These are phyloP conservation scores for Aphanomyces astaci DNA, from an alignment of 352 stramenopile genomes.

Conservation along the genomic window DNA sequence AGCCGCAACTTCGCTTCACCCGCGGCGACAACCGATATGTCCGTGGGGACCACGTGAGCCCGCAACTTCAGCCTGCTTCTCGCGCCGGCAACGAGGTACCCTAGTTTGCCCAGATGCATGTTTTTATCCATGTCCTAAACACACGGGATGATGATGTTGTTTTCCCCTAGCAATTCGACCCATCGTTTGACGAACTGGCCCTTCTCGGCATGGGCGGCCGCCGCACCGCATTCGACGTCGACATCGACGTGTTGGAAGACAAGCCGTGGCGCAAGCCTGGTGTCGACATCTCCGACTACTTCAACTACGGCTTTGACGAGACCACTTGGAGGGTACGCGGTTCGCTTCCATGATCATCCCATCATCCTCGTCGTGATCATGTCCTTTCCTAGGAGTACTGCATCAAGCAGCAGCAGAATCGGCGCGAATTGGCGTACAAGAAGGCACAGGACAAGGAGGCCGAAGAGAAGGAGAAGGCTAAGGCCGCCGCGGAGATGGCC, in stretches of 20 bases:
- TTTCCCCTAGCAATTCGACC: conserved; percentile 18
- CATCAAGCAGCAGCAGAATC: conserved; percentile 56
- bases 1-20: conserved; percentile 74
- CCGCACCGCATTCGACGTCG: conserved; percentile 86
- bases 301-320: conserved; percentile 92
- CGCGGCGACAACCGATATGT: conserved; percentile 66
- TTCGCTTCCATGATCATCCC: not conserved
- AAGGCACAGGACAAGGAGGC: conserved; percentile 73
- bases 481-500: not conserved
- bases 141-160: not conserved
- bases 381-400: conserved; percentile 62
- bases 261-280: conserved; percentile 86
- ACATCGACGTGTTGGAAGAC: conserved; percentile 88
- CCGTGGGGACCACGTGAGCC: conserved; percentile 28
- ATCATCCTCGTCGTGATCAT: not conserved
- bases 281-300: conserved; percentile 90
- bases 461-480: conserved; percentile 20
- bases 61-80: not conserved
- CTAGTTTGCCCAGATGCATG: not conserved
- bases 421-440: conserved; percentile 62
- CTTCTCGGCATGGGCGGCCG: conserved; percentile 57
- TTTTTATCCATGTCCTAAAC: not conserved
- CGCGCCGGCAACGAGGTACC: not conserved
- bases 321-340: conserved; percentile 58
- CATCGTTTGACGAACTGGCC: conserved; percentile 54